phyloP scores from a whole-genome alignment of 2,329 filamentous ascomycete species.

The Dactylellina haptotyla region DNA sequence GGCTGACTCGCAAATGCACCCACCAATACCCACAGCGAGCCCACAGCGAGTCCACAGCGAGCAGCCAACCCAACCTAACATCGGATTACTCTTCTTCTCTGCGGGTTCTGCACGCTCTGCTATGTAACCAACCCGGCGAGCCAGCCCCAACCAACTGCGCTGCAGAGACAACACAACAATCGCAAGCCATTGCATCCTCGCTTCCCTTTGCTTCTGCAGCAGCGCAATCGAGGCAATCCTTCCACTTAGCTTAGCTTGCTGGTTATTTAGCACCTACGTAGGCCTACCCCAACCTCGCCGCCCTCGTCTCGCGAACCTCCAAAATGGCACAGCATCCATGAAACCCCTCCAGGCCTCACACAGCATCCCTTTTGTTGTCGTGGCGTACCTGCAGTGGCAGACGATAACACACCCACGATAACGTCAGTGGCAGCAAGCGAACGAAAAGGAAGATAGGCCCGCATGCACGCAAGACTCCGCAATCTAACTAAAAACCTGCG shows the following conservation, averaged over 20 bases:
- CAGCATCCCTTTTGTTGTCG: conserved; percentile 7
- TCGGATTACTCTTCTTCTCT: conserved; percentile 5
- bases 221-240: no score
- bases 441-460: neutral
- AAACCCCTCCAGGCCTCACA: neutral
- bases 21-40: neutral
- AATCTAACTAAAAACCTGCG: no score
- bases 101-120: conserved; percentile 8
- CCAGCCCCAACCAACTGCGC: conserved; percentile 24
- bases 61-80: neutral
- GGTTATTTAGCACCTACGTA: no score
- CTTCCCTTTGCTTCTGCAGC: no score
- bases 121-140: no score
- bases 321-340: neutral
- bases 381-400: conserved; percentile 44
- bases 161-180: conserved; percentile 52
- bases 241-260: no score
- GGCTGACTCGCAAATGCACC: neutral
- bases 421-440: conserved; percentile 30
- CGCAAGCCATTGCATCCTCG: conserved; percentile 7
- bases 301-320: no score
- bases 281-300: no score
- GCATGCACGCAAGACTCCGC: neutral
- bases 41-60: neutral
- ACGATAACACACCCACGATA: conserved; percentile 25